Evolutionary conservation across 257 asterid genomes (phyloP).

Genomic region (Anisodus acutangulus): DNA sequence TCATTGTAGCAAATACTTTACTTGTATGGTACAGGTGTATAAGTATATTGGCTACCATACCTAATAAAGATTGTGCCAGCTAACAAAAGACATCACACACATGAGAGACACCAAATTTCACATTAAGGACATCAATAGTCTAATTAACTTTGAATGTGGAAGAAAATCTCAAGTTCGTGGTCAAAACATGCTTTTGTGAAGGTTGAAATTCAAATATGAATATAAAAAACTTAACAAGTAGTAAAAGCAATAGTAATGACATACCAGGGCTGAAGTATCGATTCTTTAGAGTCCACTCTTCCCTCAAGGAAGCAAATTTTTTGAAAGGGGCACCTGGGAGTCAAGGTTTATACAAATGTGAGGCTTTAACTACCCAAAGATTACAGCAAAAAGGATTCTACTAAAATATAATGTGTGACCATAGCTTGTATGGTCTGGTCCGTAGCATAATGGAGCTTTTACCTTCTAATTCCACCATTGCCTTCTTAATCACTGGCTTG

Average conservation of each 20-base stretch:
- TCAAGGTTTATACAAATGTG: not conserved
- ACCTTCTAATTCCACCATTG: constrained; percentile 99
- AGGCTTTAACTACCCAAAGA: constrained; percentile 14
- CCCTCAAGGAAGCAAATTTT: constrained; percentile 75
- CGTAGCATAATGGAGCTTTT: constrained; percentile 17
- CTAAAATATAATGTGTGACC: not conserved
- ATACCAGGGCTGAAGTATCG: constrained; percentile 83
- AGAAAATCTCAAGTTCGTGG: not conserved
- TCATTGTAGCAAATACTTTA: not conserved
- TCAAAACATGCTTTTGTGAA: not conserved
- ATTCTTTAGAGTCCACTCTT: constrained; percentile 91
- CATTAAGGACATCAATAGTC: not conserved
- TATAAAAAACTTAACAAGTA: not conserved
- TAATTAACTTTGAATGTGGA: not conserved
- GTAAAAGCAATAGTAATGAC: constrained; percentile 18
- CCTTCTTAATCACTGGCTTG: constrained; percentile 99
- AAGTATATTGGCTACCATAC: not conserved
- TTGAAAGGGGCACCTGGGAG: constrained; percentile 83
- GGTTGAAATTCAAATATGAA: not conserved
- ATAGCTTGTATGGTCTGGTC: constrained; percentile 13
- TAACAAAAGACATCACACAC: not conserved
- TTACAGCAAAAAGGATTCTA: constrained; percentile 14
- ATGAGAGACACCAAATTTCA: not conserved
- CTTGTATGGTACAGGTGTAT: not conserved
- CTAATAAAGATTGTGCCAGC: not conserved